Percentiles rank a stretch among this genome's conserved stretches.
These are phyloP conservation scores for Fusarium pilosicola DNA, from an alignment of 2,329 filamentous ascomycete species.

Conservation along the genomic window DNA sequence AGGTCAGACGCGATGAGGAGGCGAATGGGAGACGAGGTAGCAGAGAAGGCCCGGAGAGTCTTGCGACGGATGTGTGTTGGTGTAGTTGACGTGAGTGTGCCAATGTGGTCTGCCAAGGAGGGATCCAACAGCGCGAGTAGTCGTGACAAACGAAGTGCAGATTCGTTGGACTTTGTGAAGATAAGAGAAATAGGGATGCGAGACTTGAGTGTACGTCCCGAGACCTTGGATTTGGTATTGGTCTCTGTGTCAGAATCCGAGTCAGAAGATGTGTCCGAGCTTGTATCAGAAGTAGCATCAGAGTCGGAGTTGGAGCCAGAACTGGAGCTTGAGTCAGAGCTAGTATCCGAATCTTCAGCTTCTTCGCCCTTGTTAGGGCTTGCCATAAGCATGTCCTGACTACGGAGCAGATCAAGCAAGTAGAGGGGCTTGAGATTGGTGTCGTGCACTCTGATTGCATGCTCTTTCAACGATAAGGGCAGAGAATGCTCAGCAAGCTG, in stretches of 20 bases:
- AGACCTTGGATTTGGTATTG: slow-evolving; percentile 28
- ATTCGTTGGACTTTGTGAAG: slow-evolving; percentile 92
- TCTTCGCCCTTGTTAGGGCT: slow-evolving; percentile 35
- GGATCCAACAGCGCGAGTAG: slow-evolving; percentile 76
- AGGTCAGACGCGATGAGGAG: slow-evolving; percentile 92
- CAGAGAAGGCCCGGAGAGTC: slow-evolving; percentile 73
- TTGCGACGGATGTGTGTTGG: slow-evolving; percentile 76
- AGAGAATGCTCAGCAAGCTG: slow-evolving; percentile 61
- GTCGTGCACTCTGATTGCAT: slow-evolving; percentile 74
- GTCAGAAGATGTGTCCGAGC: slow-evolving; percentile 43
- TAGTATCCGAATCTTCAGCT: slow-evolving; percentile 51
- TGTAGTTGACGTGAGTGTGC: slow-evolving; percentile 80
- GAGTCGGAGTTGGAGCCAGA: slow-evolving; percentile 47
- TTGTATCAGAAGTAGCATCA: slow-evolving; percentile 44
- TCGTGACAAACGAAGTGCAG: slow-evolving; percentile 84
- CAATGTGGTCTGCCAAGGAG: slow-evolving; percentile 64
- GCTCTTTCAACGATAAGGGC: slow-evolving; percentile 71
- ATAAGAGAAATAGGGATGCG: slow-evolving; percentile 70
- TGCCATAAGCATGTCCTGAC: slow-evolving; percentile 56
- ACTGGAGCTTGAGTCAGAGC: slow-evolving; percentile 36
- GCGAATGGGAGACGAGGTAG: slow-evolving; percentile 71
- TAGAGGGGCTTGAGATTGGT: slow-evolving; percentile 82
- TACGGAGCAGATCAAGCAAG: slow-evolving; percentile 78
- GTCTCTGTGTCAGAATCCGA: slow-evolving; percentile 46
- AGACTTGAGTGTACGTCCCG: slow-evolving; percentile 29